Evolutionary conservation across 1,284 basidiomycete species (phyloP), one percentile per base, ranked within the genome.

Genomic region (Ustilago hordei): DNA sequence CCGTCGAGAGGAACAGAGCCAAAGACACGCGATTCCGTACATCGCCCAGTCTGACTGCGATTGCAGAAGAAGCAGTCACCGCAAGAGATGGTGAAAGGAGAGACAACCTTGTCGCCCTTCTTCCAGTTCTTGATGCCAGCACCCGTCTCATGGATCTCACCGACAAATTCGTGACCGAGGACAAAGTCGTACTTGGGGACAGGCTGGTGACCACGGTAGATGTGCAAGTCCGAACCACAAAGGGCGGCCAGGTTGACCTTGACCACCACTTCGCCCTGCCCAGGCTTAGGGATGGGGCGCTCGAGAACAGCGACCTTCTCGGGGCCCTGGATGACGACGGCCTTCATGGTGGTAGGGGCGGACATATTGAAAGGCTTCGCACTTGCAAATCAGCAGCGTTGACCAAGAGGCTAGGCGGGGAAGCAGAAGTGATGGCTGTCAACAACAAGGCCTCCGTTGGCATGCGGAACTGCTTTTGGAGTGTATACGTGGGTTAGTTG

Each of bases 1-100:
- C 94, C 95, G 8, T 92, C 91, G 0, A 94, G 89, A 11, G 86
- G 82, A 0, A 91, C 90, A 38, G 90, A 91, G 15, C 94, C 94
- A 83, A 95, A 93, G 9, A 94, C 88, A 32, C 87, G 86, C 7
- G 91, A 90, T 69, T 91, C 86, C 1, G 89, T 87, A 85, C 95
- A 95, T 54, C 94, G 89, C 41, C 90, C 91, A 2, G 93, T 94
- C 84, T 91, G 92, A 32, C 92, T 92, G 34, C 91, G 84, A 3
- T 91, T 89, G 84, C 94, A 95, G 79, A 91, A 91, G 68, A 80
- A 84, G 84, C 86, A 87, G 54, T 64, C 59, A n/a, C 71, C 70
- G 63, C 95, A 96, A 47, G 91, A 93, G 19, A 91, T 89, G 0
- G 93, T 93, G 86, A 95, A 96, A 0, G 95, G 93, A 1, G 92